Evolutionary conservation across 352 stramenopile species (phyloP).

Genomic region (Halophytophthora batemanensis): DNA sequence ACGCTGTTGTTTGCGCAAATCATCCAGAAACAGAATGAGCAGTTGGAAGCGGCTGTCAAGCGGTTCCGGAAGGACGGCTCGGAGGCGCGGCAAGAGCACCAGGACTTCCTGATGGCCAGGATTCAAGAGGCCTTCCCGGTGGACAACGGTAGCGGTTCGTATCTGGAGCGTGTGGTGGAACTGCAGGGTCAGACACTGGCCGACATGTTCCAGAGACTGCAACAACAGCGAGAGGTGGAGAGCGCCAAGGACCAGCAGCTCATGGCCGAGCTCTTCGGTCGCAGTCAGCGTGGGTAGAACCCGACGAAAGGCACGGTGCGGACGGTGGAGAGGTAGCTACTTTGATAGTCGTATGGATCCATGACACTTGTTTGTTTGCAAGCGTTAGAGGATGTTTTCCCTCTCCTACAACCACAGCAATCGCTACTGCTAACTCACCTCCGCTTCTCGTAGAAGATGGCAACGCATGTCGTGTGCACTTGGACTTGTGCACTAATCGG

Average conservation of each 20-base stretch:
- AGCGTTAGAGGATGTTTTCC: too few relatives aligned
- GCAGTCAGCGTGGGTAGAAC: conserved; percentile 5
- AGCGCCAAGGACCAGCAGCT: conserved; percentile 28
- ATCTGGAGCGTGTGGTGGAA: conserved; percentile 34
- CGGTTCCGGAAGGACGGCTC: conserved; percentile 39
- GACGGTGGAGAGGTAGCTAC: neutral
- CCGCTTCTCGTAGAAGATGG: conserved; percentile 33
- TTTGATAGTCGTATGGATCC: too few relatives aligned
- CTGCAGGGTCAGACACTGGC: conserved; percentile 30
- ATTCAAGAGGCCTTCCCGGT: conserved; percentile 36
- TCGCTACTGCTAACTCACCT: conserved; percentile 9
- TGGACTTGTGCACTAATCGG: conserved; percentile 18
- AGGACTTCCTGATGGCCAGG: conserved; percentile 30
- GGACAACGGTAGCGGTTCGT: conserved; percentile 27
- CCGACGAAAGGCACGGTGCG: neutral
- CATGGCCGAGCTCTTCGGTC: conserved; percentile 24
- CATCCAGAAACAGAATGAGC: conserved; percentile 33
- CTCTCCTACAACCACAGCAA: too few relatives aligned
- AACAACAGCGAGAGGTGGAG: conserved; percentile 26
- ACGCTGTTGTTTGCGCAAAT: conserved; percentile 33
- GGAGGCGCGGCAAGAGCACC: conserved; percentile 29
- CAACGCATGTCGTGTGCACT: conserved; percentile 44
- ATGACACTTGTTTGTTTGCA: too few relatives aligned
- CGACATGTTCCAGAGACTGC: conserved; percentile 32
- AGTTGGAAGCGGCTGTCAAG: conserved; percentile 33